Conservation (phyloP, 2,329 filamentous ascomycete species). For the Beauveria brongniartii region DNA sequence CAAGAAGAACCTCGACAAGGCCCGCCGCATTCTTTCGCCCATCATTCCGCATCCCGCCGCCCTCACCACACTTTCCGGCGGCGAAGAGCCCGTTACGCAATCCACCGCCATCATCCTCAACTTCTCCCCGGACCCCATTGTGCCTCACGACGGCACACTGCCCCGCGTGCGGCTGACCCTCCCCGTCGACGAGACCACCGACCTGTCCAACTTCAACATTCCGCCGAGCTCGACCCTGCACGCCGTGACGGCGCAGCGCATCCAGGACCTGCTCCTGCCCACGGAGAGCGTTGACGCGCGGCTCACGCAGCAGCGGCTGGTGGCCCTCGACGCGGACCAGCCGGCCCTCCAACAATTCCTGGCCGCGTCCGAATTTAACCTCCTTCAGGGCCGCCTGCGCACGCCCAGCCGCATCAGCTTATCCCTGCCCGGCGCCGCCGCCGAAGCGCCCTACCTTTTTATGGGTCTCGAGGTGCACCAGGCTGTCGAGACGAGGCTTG, state of each 20-base stretch:
- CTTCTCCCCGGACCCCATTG: slow-evolving; percentile 31
- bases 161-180: slow-evolving; percentile 24
- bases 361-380: slow-evolving; percentile 34
- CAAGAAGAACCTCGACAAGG: neutral
- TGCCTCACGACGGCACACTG: neutral
- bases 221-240: slow-evolving; percentile 24
- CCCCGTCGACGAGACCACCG: slow-evolving; percentile 21
- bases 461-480: slow-evolving; percentile 46
- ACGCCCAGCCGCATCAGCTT: slow-evolving; percentile 28
- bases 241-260: slow-evolving; percentile 21
- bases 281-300: slow-evolving; percentile 39
- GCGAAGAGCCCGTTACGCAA: slow-evolving; percentile 18
- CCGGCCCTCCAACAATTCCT: slow-evolving; percentile 37
- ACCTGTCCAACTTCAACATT: slow-evolving; percentile 22
- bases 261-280: slow-evolving; percentile 39
- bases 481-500: slow-evolving; percentile 32
- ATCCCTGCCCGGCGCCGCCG: slow-evolving; percentile 19
- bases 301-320: slow-evolving; percentile 28
- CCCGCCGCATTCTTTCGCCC: slow-evolving; percentile 34
- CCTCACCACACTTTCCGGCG: slow-evolving; percentile 29
- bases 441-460: slow-evolving; percentile 31
- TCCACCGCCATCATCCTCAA: slow-evolving; percentile 35
- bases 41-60: slow-evolving; percentile 38
- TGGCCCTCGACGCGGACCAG: slow-evolving; percentile 30
- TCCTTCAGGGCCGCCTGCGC: slow-evolving; percentile 32